A percentile compares a stretch with the other conserved stretches of the same genome.
Conservation (phyloP, 1,139 yeast species). For the Pichia kudriavzevii region DNA sequence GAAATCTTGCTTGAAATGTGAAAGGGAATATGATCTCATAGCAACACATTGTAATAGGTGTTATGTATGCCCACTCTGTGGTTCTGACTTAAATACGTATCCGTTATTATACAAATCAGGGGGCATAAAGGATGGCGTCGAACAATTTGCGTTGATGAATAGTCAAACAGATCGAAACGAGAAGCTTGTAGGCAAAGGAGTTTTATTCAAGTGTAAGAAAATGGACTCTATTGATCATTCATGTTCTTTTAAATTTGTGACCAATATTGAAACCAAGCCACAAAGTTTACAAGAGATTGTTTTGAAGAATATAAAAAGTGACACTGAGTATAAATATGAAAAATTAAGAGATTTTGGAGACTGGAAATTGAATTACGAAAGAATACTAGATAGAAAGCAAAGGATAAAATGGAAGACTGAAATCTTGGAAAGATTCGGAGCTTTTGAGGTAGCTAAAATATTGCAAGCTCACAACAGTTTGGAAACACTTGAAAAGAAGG, state of each 20-base stretch:
- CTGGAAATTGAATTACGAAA: constrained; percentile 7
- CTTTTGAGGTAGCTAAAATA: constrained; percentile 19
- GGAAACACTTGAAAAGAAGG: background rate
- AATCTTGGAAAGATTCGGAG: constrained; percentile 15
- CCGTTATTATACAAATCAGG: constrained; percentile 6
- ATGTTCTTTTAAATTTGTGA: constrained; percentile 25
- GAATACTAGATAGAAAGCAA: constrained; percentile 7
- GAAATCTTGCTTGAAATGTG: constrained; percentile 14
- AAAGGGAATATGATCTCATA: constrained; percentile 3
- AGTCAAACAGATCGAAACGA: constrained; percentile 11
- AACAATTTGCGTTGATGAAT: too few species aligned
- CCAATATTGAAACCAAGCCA: constrained; percentile 25
- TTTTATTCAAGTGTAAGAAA: constrained; percentile 24
- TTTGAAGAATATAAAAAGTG: constrained; percentile 1
- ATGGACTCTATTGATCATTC: too few species aligned
- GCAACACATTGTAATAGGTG: constrained; percentile 21
- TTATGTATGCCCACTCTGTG: constrained; percentile 26
- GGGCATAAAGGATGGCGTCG: background rate
- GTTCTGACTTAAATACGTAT: constrained; percentile 9
- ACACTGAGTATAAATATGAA: background rate
- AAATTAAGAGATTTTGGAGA: constrained; percentile 6
- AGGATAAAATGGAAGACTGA: constrained; percentile 13
- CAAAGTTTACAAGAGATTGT: constrained; percentile 24
- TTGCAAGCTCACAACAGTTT: background rate
- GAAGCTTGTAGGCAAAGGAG: constrained; percentile 21